Percentiles rank a stretch among this genome's conserved stretches.
Evolutionary conservation across 1,139 yeast genomes (phyloP).

Genomic region (Magnusiomyces magnusii): DNA sequence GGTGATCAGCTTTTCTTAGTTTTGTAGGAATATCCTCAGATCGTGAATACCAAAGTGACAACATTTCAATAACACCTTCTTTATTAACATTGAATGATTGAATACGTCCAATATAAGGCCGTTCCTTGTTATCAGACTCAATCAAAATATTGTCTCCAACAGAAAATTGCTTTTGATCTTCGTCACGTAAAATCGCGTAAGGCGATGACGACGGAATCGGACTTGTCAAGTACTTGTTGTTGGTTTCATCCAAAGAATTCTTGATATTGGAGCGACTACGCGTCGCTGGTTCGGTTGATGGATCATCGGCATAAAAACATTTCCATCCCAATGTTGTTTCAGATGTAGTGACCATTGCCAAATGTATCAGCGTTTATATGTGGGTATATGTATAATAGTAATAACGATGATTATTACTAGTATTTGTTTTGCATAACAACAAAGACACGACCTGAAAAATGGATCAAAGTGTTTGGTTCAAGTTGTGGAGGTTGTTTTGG

Average conservation of each 20-base stretch:
- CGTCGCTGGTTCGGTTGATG: background rate
- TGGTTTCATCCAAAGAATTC: background rate
- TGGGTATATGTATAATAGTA: too few species aligned
- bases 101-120: constrained; percentile 21
- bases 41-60: constrained; percentile 21
- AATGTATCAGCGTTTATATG: too few species aligned
- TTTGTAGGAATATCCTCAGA: constrained; percentile 11
- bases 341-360: background rate
- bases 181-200: constrained; percentile 16
- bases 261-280: background rate
- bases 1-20: constrained; percentile 4
- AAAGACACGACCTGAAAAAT: background rate
- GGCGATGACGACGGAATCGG: constrained; percentile 10
- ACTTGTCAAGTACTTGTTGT: background rate
- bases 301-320: background rate
- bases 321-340: background rate
- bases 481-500: background rate
- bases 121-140: constrained; percentile 16
- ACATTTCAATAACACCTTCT: constrained; percentile 19
- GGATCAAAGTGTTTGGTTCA: background rate
- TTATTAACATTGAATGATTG: constrained; percentile 18
- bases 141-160: constrained; percentile 22
- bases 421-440: background rate
- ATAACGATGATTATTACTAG: background rate
- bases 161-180: constrained; percentile 17